Evolutionary conservation across 306 rosid species (phyloP).

Genomic region (Crotalaria pallida): DNA sequence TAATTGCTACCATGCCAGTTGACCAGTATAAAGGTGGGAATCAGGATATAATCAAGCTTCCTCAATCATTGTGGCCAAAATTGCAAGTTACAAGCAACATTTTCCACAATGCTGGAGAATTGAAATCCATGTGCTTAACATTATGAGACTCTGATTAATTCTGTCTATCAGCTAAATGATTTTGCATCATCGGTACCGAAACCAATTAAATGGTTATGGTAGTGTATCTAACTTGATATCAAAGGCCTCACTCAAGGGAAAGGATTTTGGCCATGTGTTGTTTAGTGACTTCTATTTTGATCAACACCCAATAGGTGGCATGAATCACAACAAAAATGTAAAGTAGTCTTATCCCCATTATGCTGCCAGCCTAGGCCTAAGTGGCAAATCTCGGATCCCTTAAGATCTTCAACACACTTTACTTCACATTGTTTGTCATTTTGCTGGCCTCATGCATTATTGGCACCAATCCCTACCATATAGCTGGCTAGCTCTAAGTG

Average conservation of each 20-base stretch:
- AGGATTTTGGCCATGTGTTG: slow-evolving; percentile 11
- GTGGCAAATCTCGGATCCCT: neutral
- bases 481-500: neutral
- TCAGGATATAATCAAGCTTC: slow-evolving; percentile 14
- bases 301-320: neutral
- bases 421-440: neutral
- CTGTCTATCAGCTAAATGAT: neutral
- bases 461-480: neutral
- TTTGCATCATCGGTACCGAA: slow-evolving; percentile 1
- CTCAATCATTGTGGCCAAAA: slow-evolving; percentile 24
- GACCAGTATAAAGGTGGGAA: neutral
- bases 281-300: neutral
- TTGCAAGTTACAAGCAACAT: slow-evolving; percentile 1
- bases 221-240: neutral
- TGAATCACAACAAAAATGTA: neutral
- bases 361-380: neutral
- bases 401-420: neutral
- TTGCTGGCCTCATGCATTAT: neutral
- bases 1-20: neutral
- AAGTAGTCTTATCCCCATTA: neutral
- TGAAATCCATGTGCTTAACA: slow-evolving; percentile 7
- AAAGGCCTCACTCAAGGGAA: neutral
- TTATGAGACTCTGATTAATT: neutral
- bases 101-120: neutral
- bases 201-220: neutral